Conservation (phyloP, 1,139 yeast genomes). For the Debaryomycetaceae sp. region DNA sequence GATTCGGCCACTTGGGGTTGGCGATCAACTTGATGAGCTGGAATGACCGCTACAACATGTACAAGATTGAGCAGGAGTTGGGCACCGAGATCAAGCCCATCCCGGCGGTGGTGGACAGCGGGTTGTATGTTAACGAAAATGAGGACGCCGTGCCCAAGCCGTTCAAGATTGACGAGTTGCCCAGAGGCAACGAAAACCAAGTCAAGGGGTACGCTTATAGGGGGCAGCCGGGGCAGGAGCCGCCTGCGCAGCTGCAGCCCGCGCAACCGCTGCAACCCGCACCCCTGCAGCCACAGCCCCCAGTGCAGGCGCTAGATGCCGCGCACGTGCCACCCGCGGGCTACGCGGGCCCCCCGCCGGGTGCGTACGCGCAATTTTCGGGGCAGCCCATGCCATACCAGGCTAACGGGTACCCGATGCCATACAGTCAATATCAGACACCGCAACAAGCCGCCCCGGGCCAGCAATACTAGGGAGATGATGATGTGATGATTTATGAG, state of each 20-base stretch:
- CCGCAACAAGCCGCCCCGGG: slow-evolving; percentile 9
- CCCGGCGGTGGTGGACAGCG: slow-evolving; percentile 84
- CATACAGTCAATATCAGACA: slow-evolving; percentile 9
- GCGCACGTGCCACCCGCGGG: slow-evolving; percentile 14
- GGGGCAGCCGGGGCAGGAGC: slow-evolving; percentile 43
- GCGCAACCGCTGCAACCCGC: slow-evolving; percentile 13
- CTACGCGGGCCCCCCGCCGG: slow-evolving; percentile 8
- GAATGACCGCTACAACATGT: slow-evolving; percentile 91
- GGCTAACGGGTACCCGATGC: too few species aligned
- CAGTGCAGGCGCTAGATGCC: slow-evolving; percentile 12
- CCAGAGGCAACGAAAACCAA: slow-evolving; percentile 45
- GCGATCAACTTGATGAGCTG: slow-evolving; percentile 96
- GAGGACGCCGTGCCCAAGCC: slow-evolving; percentile 79
- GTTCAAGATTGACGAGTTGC: slow-evolving; percentile 68
- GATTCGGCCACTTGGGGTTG: slow-evolving; percentile 97
- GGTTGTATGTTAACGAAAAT: slow-evolving; percentile 84
- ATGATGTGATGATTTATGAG: slow-evolving; percentile 2
- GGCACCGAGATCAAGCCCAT: slow-evolving; percentile 97
- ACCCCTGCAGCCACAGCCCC: slow-evolving; percentile 7
- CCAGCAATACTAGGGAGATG: slow-evolving; percentile 2
- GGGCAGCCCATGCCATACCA: too few species aligned
- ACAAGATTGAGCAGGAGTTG: slow-evolving; percentile 93
- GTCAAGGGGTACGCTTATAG: slow-evolving; percentile 42
- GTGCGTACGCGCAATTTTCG: too few species aligned
- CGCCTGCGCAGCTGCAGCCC: slow-evolving; percentile 17